A percentile compares a stretch with the other conserved stretches of the same genome.
phyloP scores from a whole-genome alignment of 2,329 filamentous ascomycete genomes.

The Cladosporium sp. region DNA sequence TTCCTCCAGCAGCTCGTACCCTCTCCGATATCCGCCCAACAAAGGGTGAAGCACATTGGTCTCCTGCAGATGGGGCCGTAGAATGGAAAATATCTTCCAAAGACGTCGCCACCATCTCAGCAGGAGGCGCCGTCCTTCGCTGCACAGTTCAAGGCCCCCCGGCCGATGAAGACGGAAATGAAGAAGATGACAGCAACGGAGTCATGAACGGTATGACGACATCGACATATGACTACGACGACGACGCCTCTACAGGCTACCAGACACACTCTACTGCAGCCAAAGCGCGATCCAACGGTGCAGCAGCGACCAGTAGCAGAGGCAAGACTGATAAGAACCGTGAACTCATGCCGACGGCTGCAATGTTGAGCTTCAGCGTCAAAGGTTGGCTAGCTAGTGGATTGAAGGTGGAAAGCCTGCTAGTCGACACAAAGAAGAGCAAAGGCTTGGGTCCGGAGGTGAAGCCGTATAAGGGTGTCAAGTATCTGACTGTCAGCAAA shows the following conservation, averaged over 20 bases:
- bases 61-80: constrained; percentile 68
- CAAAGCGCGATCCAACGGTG: neutral
- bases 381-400: constrained; percentile 67
- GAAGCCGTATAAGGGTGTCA: constrained; percentile 96
- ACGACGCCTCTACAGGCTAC: constrained; percentile 33
- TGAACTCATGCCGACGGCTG: constrained; percentile 52
- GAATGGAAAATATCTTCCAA: constrained; percentile 84
- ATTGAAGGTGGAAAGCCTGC: constrained; percentile 63
- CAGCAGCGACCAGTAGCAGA: constrained; percentile 12
- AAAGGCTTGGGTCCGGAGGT: constrained; percentile 82
- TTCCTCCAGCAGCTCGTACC: constrained; percentile 78
- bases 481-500: constrained; percentile 78
- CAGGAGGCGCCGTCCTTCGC: constrained; percentile 61
- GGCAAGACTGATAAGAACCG: constrained; percentile 37
- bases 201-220: constrained; percentile 42
- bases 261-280: constrained; percentile 18
- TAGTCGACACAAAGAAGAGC: constrained; percentile 74
- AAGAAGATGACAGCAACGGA: constrained; percentile 43
- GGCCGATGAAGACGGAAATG: constrained; percentile 50
- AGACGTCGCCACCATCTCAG: constrained; percentile 60
- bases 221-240: constrained; percentile 46
- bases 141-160: constrained; percentile 73
- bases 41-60: constrained; percentile 81
- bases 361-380: constrained; percentile 53
- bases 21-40: constrained; percentile 79